These are phyloP conservation scores for Triticum dicoccoides DNA, from an alignment of 176 grass and related monocot genomes.

Conservation along the genomic window DNA sequence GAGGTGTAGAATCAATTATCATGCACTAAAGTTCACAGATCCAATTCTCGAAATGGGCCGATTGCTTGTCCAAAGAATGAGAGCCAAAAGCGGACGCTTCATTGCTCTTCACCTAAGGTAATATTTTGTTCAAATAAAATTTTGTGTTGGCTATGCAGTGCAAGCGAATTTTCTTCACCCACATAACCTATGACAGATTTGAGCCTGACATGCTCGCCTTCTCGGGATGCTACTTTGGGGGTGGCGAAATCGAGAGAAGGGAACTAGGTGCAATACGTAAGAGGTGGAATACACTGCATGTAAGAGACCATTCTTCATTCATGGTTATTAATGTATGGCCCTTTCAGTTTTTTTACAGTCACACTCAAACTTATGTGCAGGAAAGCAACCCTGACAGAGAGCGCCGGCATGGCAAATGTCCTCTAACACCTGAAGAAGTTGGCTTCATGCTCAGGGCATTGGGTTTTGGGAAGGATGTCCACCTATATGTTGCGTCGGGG, in stretches of 20 bases:
- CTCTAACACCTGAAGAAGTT: slow-evolving; percentile 86
- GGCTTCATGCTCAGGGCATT: slow-evolving; percentile 85
- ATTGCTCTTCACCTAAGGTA: slow-evolving; percentile 92
- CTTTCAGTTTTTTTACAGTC: slow-evolving; percentile 29
- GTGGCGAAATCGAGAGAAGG: slow-evolving; percentile 84
- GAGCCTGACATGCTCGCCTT: slow-evolving; percentile 99
- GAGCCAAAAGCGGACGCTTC: slow-evolving; percentile 51
- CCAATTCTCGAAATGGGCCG: slow-evolving; percentile 76
- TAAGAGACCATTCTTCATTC: slow-evolving; percentile 44
- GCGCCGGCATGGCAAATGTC: slow-evolving; percentile 81
- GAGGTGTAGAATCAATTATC: slow-evolving; percentile 93
- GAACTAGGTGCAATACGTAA: slow-evolving; percentile 83
- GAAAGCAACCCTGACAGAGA: slow-evolving; percentile 80
- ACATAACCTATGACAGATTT: slow-evolving; percentile 57
- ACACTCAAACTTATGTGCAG: slow-evolving; percentile 34
- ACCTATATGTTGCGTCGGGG: slow-evolving; percentile 90
- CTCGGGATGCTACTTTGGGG: slow-evolving; percentile 95
- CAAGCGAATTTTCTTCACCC: neutral
- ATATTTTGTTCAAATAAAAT: neutral
- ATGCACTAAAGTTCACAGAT: slow-evolving; percentile 78
- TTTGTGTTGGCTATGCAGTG: neutral
- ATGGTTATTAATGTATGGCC: neutral
- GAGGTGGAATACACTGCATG: slow-evolving; percentile 86
- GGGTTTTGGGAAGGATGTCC: slow-evolving; percentile 76
- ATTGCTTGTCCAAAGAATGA: slow-evolving; percentile 68